phyloP scores from a whole-genome alignment of 2,329 filamentous ascomycete genomes.

The Penicillium verrucosum region DNA sequence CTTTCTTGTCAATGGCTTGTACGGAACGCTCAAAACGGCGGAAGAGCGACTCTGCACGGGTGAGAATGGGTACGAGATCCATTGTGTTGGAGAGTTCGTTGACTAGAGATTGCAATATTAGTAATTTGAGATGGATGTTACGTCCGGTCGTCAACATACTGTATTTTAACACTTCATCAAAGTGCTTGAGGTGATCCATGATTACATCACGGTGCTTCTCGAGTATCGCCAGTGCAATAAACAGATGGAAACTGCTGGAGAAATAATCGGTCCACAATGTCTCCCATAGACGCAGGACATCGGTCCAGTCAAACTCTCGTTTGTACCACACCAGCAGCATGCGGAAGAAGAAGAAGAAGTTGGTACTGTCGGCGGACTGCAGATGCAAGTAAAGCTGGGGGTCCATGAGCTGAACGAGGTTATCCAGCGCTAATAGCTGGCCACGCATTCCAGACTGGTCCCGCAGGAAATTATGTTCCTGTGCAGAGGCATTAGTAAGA shows the following conservation, averaged over 20 bases:
- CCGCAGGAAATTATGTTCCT: constrained; percentile 89
- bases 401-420: constrained; percentile 95
- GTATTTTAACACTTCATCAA: constrained; percentile 97
- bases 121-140: background rate
- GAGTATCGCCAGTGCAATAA: constrained; percentile 87
- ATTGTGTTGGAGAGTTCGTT: constrained; percentile 94
- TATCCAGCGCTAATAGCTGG: constrained; percentile 85
- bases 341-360: constrained; percentile 99
- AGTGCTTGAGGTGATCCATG: constrained; percentile 88
- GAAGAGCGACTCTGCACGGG: constrained; percentile 86
- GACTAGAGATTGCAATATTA: constrained; percentile 52
- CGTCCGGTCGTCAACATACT: constrained; percentile 52
- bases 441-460: constrained; percentile 95
- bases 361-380: constrained; percentile 86
- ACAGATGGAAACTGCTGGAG: constrained; percentile 87
- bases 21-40: constrained; percentile 82
- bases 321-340: constrained; percentile 99
- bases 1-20: constrained; percentile 87
- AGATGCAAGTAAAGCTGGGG: constrained; percentile 90
- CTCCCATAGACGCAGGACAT: constrained; percentile 88
- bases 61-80: constrained; percentile 79
- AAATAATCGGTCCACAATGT: constrained; percentile 89
- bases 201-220: constrained; percentile 97
- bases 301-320: constrained; percentile 87
- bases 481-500: background rate